Evolutionary conservation across 2,329 filamentous ascomycete species (phyloP).

Genomic region (Rhexocercosporidium sp.): DNA sequence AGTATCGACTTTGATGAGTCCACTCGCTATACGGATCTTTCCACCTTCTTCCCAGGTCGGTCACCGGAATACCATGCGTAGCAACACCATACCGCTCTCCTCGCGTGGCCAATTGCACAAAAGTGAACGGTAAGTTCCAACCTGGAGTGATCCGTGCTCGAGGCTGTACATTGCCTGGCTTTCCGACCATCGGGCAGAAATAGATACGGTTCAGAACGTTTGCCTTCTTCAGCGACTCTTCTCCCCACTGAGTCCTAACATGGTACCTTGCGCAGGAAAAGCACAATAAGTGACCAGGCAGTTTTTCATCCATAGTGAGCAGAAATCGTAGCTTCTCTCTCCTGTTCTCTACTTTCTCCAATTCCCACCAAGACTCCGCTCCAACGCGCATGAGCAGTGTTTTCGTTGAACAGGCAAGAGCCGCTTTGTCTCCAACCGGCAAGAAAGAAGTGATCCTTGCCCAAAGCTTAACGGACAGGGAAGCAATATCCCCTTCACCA

Average conservation of each 20-base stretch:
- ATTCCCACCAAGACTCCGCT: constrained; percentile 44
- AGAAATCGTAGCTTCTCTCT: constrained; percentile 56
- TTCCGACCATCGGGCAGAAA: constrained; percentile 57
- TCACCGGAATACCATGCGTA: constrained; percentile 52
- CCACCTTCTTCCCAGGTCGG: constrained; percentile 58
- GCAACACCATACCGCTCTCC: constrained; percentile 51
- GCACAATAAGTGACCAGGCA: constrained; percentile 63
- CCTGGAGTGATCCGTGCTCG: constrained; percentile 58
- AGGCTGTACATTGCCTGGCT: constrained; percentile 52
- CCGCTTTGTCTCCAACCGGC: constrained; percentile 52
- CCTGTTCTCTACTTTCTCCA: constrained; percentile 50
- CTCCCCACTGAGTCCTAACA: constrained; percentile 55
- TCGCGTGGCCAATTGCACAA: constrained; percentile 61
- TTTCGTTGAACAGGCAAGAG: constrained; percentile 54
- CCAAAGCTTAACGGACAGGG: constrained; percentile 54
- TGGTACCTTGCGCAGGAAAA: constrained; percentile 63
- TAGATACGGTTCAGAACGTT: constrained; percentile 61
- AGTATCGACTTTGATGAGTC: constrained; percentile 60
- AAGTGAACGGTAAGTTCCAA: constrained; percentile 61
- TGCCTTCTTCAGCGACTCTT: constrained; percentile 58
- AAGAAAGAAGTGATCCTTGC: constrained; percentile 48
- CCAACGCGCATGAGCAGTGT: constrained; percentile 51
- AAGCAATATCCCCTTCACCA: constrained; percentile 51
- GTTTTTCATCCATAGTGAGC: constrained; percentile 52
- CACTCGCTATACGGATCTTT: constrained; percentile 54